Conservation (phyloP, 768 basidiomycete species). For the Naganishia randhawae region DNA sequence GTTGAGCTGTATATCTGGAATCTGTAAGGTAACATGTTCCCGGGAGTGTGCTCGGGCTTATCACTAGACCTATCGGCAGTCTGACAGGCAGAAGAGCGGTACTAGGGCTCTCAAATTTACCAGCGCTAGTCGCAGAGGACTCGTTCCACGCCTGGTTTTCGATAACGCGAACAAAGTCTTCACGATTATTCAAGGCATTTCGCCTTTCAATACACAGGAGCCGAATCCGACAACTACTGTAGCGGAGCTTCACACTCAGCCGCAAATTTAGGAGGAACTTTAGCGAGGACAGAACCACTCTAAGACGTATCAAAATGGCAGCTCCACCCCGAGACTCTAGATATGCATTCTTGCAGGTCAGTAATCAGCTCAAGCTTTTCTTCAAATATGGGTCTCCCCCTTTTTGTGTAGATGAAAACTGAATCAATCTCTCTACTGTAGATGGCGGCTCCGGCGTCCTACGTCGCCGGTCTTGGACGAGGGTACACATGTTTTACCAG, state of each 20-base stretch:
- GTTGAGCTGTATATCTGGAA: too few relatives aligned
- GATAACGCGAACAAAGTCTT: neutral
- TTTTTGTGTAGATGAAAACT: neutral
- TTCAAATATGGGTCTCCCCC: neutral
- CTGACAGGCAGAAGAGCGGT: neutral
- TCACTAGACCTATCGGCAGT: too few relatives aligned
- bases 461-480: slow-evolving; percentile 97
- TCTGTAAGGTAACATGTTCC: too few relatives aligned
- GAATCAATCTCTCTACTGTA: slow-evolving; percentile 12
- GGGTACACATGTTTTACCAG: slow-evolving; percentile 59
- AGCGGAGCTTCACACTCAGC: neutral
- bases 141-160: neutral
- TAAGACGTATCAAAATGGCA: slow-evolving; percentile 26
- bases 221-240: neutral
- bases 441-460: slow-evolving; percentile 79
- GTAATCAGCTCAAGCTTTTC: neutral
- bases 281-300: neutral
- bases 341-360: slow-evolving; percentile 47
- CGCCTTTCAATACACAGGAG: neutral
- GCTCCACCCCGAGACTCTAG: slow-evolving; percentile 36
- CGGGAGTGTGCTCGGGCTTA: too few relatives aligned
- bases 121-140: neutral
- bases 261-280: neutral
- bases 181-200: neutral
- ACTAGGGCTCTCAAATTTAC: neutral